A percentile compares a stretch with the other conserved stretches of the same genome.
Evolutionary conservation across 139 green algal genomes (phyloP).

Genomic region (Chlamydomonas incerta): DNA sequence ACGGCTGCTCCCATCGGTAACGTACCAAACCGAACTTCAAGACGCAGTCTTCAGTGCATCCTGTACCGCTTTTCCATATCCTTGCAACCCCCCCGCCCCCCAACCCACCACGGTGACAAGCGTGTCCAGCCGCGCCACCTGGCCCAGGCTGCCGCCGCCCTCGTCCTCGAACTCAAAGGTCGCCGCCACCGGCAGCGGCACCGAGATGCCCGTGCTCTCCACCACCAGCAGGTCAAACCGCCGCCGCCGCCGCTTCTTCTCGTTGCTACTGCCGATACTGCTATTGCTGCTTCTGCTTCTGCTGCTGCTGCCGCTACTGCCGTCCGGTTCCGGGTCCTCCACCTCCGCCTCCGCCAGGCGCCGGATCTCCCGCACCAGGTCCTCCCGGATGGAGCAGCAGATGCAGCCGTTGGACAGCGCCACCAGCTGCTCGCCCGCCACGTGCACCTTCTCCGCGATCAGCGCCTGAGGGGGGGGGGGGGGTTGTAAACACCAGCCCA

Average conservation of each 20-base stretch:
- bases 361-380: slow-evolving; percentile 56
- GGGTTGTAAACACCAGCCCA: no score
- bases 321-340: neutral
- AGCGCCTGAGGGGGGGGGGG: neutral
- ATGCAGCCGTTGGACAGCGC: slow-evolving; percentile 74
- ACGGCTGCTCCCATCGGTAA: no score
- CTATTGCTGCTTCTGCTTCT: slow-evolving; percentile 4
- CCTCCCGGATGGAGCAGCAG: slow-evolving; percentile 70
- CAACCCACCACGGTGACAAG: slow-evolving; percentile 58
- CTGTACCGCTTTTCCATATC: no score
- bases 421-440: slow-evolving; percentile 62
- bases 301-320: no score
- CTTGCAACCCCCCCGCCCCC: neutral
- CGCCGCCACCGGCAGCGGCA: slow-evolving; percentile 80
- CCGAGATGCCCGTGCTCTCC: slow-evolving; percentile 85
- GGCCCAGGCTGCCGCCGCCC: slow-evolving; percentile 5
- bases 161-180: slow-evolving; percentile 63
- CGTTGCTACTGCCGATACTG: neutral
- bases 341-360: slow-evolving; percentile 23
- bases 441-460: slow-evolving; percentile 16
- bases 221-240: slow-evolving; percentile 86
- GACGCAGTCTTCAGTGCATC: no score
- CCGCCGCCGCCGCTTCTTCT: neutral
- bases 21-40: no score
- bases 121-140: slow-evolving; percentile 58